Evolutionary conservation across 768 basidiomycete genomes (phyloP), one percentile per base, ranked within the genome.

Genomic region (Rubroboletus pulcherrimus): DNA sequence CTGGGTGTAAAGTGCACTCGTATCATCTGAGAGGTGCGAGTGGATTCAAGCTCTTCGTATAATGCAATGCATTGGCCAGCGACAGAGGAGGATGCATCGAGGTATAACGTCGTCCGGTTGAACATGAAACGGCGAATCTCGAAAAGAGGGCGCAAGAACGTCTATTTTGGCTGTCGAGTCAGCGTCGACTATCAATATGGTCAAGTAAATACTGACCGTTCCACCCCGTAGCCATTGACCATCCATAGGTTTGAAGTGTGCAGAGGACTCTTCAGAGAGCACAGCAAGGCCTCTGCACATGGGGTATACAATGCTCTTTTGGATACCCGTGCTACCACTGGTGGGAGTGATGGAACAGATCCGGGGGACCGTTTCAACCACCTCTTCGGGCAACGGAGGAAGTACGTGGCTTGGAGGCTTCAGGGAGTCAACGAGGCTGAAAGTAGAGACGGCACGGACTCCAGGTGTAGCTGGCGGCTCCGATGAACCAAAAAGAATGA

Each of bases 251-350:
- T 49, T 61, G 12, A 60, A 21, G 11, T 47, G 11, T 21, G 21
- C 26, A 12, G 59, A 59, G 19, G 53, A 60, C 48, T 55, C 59
- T 35, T 61, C 53, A n/a, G 53, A 46, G 17, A 60, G 59, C 8
- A 60, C 59, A 7, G 48, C 42, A 21, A 60, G 59, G 3, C 53
- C 55, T 45, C 59, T 61, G 44, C 35, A 44, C 59, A 60, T 60
- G 17, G 59, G 59, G 26, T 61, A 60, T 7, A 61, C 59, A 2
- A 60, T 60, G 19, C 59, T 61, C 48, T 60, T 61, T 10, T 59
- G 59, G 33, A 61, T 12, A n/a, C 59, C 59, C 17, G 67, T 68
- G 54, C 61, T 69, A 29, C 67, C 67, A 34, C 63, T 62, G 5
- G 67, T 69, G 21, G 60, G 59, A 29, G 53, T 61, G 34, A 61